A percentile compares a stretch with the other conserved stretches of the same genome.
Conservation (phyloP, 140 eudicot genomes). For the Ambrosia hybrid region DNA sequence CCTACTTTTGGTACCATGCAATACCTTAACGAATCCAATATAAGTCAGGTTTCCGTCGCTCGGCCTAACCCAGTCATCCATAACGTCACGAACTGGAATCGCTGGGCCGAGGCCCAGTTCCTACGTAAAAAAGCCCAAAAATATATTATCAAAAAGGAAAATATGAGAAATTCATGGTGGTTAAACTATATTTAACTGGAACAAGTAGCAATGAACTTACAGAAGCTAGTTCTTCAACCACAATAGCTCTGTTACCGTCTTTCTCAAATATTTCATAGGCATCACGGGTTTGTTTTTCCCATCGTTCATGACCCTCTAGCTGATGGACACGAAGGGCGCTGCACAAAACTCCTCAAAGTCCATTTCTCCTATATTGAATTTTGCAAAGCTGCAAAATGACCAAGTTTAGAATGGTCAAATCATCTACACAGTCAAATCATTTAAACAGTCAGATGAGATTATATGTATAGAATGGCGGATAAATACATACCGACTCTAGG, state of each 20-base stretch:
- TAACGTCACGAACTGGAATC: conserved; percentile 43
- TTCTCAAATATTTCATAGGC: conserved; percentile 38
- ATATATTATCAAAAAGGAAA: neutral
- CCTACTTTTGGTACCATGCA: conserved; percentile 32
- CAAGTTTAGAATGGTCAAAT: conserved; percentile 23
- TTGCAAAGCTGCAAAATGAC: conserved; percentile 26
- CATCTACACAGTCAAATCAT: conserved; percentile 14
- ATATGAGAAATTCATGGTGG: neutral
- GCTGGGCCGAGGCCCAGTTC: conserved; percentile 47
- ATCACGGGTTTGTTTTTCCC: conserved; percentile 29
- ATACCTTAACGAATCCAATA: conserved; percentile 46
- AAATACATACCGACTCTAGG: conserved; percentile 31
- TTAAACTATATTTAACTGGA: neutral
- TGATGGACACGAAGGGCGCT: conserved; percentile 37
- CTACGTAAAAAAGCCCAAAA: conserved; percentile 10
- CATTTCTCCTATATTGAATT: conserved; percentile 36
- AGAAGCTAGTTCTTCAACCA: conserved; percentile 41
- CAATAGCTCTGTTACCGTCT: conserved; percentile 37
- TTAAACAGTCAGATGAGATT: neutral
- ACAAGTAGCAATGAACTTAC: conserved; percentile 19
- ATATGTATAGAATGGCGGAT: neutral
- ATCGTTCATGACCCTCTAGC: conserved; percentile 33
- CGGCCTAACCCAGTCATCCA: conserved; percentile 45
- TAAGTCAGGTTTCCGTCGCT: conserved; percentile 49
- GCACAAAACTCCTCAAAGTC: conserved; percentile 45